A percentile compares a stretch with the other conserved stretches of the same genome.
These are phyloP conservation scores for Suillus luteus DNA, from an alignment of 768 basidiomycete species.

Conservation along the genomic window DNA sequence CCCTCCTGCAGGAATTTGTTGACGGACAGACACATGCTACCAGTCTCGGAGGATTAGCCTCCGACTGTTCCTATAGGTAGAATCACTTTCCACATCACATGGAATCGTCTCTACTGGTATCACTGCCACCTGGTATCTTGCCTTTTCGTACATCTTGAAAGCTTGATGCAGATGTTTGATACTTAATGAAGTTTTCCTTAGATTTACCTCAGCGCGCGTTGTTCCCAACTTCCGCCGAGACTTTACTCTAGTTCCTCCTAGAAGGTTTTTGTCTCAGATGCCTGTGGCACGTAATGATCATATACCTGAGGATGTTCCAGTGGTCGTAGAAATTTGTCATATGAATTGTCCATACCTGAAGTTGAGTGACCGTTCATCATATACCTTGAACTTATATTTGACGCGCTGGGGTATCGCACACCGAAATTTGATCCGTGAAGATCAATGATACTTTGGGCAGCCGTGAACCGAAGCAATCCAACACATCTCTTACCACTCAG, in stretches of 20 bases:
- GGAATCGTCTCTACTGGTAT: no score
- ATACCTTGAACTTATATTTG: neutral
- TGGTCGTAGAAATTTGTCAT: neutral
- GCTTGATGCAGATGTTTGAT: no score
- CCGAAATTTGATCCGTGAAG: neutral
- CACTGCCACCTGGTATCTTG: no score
- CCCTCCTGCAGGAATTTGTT: no score
- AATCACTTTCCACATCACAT: no score
- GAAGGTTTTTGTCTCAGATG: neutral
- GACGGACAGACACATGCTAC: no score
- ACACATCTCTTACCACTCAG: neutral
- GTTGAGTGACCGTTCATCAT: neutral
- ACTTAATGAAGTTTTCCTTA: no score
- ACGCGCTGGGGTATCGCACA: neutral
- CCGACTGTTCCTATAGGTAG: no score
- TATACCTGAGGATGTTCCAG: neutral
- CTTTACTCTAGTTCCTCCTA: neutral
- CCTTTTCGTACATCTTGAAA: no score
- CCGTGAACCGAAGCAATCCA: neutral
- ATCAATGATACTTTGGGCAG: neutral
- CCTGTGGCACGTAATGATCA: neutral
- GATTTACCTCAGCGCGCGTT: neutral
- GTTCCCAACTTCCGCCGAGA: neutral
- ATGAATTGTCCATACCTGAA: neutral
- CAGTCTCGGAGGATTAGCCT: no score